These are phyloP conservation scores for Melanopsichium pennsylvanicum DNA, from an alignment of 1,284 basidiomycete genomes.

Conservation along the genomic window DNA sequence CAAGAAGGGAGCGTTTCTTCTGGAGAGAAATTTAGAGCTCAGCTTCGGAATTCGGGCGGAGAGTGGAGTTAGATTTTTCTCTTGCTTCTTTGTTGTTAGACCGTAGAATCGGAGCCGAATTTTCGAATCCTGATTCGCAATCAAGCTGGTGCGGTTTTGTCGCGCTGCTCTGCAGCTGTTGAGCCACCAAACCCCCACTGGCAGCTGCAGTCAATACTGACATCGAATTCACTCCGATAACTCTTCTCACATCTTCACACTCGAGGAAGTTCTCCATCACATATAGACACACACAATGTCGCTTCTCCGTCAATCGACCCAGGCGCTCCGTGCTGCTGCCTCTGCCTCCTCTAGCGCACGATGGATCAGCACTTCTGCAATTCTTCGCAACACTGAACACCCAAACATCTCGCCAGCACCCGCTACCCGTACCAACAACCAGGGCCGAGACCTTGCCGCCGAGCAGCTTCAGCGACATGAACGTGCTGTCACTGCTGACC, in stretches of 20 bases:
- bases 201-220: not conserved
- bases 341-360: slow-evolving; percentile 32
- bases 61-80: slow-evolving; percentile 5
- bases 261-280: slow-evolving; percentile 1
- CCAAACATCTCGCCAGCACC: slow-evolving; percentile 42
- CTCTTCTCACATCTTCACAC: not conserved
- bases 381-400: slow-evolving; percentile 26
- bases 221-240: not conserved
- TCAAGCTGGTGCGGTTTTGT: slow-evolving; percentile 16
- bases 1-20: not conserved
- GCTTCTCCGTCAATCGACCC: slow-evolving; percentile 34
- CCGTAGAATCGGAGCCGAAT: slow-evolving; percentile 20
- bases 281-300: slow-evolving; percentile 16
- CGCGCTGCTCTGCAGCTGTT: slow-evolving; percentile 3
- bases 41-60: slow-evolving; percentile 24
- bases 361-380: slow-evolving; percentile 36
- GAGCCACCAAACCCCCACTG: no score
- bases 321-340: slow-evolving; percentile 37
- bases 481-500: slow-evolving; percentile 45
- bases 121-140: slow-evolving; percentile 6
- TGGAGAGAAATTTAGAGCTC: slow-evolving; percentile 10
- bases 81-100: slow-evolving; percentile 13
- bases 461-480: slow-evolving; percentile 51
- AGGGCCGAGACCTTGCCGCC: slow-evolving; percentile 45
- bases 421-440: slow-evolving; percentile 21